A percentile compares a stretch with the other conserved stretches of the same genome.
These are phyloP conservation scores for Ogataea chonburiensis DNA, from an alignment of 805 yeast species.

Conservation along the genomic window DNA sequence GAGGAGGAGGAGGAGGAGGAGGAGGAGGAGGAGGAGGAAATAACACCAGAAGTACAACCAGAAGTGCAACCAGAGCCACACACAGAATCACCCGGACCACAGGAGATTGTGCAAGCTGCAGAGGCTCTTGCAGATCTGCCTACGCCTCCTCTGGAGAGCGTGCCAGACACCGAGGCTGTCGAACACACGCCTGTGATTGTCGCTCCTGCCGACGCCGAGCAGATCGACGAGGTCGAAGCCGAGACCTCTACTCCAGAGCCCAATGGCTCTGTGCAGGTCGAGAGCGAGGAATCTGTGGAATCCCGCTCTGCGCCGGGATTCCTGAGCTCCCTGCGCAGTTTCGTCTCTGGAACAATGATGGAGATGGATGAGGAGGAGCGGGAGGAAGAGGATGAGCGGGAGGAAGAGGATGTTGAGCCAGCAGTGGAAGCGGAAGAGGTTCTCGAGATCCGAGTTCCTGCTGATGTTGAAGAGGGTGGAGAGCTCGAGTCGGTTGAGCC, in stretches of 20 bases:
- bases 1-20: constrained; percentile 1
- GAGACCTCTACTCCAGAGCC: background rate
- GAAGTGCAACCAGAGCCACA: background rate
- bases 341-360: constrained; percentile 17
- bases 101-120: background rate
- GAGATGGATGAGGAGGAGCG: constrained; percentile 10
- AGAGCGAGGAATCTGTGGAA: background rate
- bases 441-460: background rate
- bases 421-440: background rate
- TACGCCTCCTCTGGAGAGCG: too few relatives aligned
- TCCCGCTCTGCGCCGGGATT: constrained; percentile 1
- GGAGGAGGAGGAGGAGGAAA: background rate
- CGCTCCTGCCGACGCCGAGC: background rate
- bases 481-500: background rate
- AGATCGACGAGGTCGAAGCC: background rate
- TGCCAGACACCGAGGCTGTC: background rate
- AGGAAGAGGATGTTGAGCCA: background rate
- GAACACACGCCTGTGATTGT: background rate
- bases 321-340: constrained; percentile 6
- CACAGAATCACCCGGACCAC: background rate
- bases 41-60: background rate
- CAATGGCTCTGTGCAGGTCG: background rate
- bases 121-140: too few relatives aligned
- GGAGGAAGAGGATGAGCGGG: constrained; percentile 2
- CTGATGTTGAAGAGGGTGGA: background rate